Evolutionary conservation across 495 filamentous ascomycete genomes (phyloP).

Genomic region (Pseudomonodictys pantanalensis): DNA sequence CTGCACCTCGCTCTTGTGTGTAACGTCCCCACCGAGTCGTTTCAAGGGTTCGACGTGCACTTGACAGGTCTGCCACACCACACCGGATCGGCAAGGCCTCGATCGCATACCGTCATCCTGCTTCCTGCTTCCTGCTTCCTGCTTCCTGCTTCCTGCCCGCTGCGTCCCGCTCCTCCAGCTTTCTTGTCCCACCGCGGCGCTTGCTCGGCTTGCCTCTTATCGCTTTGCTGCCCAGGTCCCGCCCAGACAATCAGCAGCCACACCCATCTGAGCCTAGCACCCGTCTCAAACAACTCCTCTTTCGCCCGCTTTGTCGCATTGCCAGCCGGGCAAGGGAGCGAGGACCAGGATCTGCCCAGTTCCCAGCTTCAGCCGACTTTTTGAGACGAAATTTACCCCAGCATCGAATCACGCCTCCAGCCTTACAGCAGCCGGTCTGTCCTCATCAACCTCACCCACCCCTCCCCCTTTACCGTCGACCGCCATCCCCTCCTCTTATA

Average conservation of each 20-base stretch:
- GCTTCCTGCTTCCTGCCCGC: background rate
- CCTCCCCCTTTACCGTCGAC: constrained; percentile 23
- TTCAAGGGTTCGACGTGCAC: constrained; percentile 1
- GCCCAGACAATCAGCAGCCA: background rate
- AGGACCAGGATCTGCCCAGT: constrained; percentile 16
- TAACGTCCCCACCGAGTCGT: constrained; percentile 3
- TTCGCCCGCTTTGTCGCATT: constrained; percentile 1
- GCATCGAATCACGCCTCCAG: constrained; percentile 27
- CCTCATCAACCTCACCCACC: constrained; percentile 4
- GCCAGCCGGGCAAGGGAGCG: background rate
- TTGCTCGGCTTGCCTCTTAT: background rate
- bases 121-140: background rate
- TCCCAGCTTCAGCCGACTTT: constrained; percentile 18
- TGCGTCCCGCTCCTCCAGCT: background rate
- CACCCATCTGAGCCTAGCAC: constrained; percentile 10
- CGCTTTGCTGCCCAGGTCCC: constrained; percentile 2
- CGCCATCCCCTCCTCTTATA: background rate
- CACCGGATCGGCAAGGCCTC: background rate
- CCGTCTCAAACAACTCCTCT: background rate
- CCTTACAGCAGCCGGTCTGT: constrained; percentile 8
- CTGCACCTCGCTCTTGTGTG: constrained; percentile 3
- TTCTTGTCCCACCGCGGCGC: background rate
- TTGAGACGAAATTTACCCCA: constrained; percentile 22
- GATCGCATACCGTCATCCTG: constrained; percentile 11
- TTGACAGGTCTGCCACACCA: constrained; percentile 18